Conservation (phyloP, 2,329 filamentous ascomycete genomes). For the Colletotrichum tropicicola region DNA sequence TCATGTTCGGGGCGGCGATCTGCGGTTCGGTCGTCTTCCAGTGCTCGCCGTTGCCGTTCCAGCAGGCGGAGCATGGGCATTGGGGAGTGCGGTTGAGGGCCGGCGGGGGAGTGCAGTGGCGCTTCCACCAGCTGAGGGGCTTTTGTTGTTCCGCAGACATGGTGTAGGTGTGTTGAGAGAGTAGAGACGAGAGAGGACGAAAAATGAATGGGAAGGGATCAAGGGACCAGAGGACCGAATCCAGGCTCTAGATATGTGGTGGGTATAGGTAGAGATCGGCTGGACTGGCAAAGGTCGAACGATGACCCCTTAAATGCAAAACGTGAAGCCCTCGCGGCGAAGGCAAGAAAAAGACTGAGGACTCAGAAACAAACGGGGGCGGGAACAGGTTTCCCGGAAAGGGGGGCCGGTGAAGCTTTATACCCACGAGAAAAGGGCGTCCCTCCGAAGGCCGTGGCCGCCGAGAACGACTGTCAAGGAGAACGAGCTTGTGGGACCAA, state of each 20-base stretch:
- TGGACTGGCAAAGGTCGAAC: conserved; percentile 7
- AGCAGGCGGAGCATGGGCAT: conserved; percentile 48
- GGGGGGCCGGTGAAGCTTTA: conserved; percentile 19
- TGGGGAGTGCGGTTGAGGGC: conserved; percentile 43
- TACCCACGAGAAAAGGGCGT: conserved; percentile 2
- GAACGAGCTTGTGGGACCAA: conserved; percentile 8
- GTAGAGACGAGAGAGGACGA: neutral
- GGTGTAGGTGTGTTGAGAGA: neutral
- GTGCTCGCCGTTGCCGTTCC: conserved; percentile 29
- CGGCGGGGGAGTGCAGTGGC: conserved; percentile 49
- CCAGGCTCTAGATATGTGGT: neutral
- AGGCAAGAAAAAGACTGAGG: conserved; percentile 9
- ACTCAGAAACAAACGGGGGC: neutral
- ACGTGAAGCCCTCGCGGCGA: neutral
- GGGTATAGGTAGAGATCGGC: conserved; percentile 20
- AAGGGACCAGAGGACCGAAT: conserved; percentile 1
- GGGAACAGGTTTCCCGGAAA: neutral
- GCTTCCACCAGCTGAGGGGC: conserved; percentile 47
- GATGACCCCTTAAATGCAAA: neutral
- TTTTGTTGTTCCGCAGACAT: conserved; percentile 31
- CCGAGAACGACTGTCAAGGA: conserved; percentile 12
- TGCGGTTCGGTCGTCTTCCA: conserved; percentile 23
- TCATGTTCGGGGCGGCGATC: neutral
- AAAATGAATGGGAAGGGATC: conserved; percentile 6
- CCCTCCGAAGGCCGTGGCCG: conserved; percentile 9